Base-by-base conservation (phyloP, 306 rosid genomes). In the Malus domestica region DNA sequence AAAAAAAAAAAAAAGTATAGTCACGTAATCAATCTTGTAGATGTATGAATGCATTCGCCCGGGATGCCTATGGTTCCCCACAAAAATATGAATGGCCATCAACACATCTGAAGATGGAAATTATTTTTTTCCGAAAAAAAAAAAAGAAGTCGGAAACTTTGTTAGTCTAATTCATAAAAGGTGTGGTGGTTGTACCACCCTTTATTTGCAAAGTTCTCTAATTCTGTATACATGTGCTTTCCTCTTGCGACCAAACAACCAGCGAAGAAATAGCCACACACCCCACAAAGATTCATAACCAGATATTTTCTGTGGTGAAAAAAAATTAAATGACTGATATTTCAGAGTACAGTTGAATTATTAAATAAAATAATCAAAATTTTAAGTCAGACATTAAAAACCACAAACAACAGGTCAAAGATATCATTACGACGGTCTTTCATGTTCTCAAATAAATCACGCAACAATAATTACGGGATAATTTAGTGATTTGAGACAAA, bases 401-500 rank as follows among this genome's bases (percentile, higher is more conserved):
- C 20, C 55, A 51, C 18, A 2, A 51, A 51, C 1, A 51, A 51
- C 1, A 42, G 0, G 12, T 42, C 2, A 18, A 51, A 16, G 2
- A 2, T 51, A 6, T 2, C 20, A 15, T 0, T 49, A 6, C 0
- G 8, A 49, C 3, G 0, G 8, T 16, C 1, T 5, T 49, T 51
- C 19, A 16, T 4, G 5, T 51, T 51, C 20, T 15, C 55, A 5
- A 16, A 51, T 51, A 2, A 49, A 2, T 49, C 20, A 42, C 1
- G 12, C 12, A 9, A 2, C 45, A 42, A 38, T 38, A 7, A 0
- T 0, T 38, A 38, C 2, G 42, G 0, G 0, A 38, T 38, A 2
- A 38, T 38, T 7, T 6, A 38, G 42, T 38, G 0, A 0, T 38
- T 38, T 8, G 0, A 0, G 1, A 38, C 0, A 10, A 38, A 38